phyloP scores from a whole-genome alignment of 2,329 filamentous ascomycete genomes.

The Fusarium penzigii region DNA sequence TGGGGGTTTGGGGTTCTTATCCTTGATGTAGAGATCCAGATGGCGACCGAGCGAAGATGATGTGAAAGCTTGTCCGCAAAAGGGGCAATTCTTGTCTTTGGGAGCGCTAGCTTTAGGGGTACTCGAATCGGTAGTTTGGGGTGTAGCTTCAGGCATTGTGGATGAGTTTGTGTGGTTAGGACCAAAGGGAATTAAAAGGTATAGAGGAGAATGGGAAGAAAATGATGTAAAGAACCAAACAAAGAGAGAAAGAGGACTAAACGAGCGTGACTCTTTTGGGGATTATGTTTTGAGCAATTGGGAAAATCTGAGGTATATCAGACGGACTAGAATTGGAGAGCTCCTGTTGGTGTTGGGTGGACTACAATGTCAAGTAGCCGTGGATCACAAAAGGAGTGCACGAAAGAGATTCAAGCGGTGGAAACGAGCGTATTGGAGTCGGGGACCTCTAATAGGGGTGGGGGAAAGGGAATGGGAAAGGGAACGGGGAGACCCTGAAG shows the following conservation, averaged over 20 bases:
- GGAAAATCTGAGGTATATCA: constrained; percentile 11
- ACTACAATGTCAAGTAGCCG: constrained; percentile 14
- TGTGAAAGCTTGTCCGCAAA: constrained; percentile 86
- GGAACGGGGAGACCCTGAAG: constrained; percentile 1
- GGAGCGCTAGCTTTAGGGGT: constrained; percentile 47
- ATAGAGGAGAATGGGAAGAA: constrained; percentile 3
- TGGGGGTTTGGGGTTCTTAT: constrained; percentile 83
- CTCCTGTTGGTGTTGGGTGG: constrained; percentile 29
- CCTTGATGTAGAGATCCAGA: constrained; percentile 90
- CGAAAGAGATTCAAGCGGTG: constrained; percentile 17
- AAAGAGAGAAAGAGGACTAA: constrained; percentile 5
- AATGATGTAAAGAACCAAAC: constrained; percentile 5
- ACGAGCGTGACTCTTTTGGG: constrained; percentile 13
- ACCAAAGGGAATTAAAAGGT: neutral
- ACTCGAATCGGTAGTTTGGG: constrained; percentile 38
- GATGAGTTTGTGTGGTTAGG: constrained; percentile 2
- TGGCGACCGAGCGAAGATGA: constrained; percentile 92
- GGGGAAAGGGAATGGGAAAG: constrained; percentile 1
- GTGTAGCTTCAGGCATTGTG: constrained; percentile 37
- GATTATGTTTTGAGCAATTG: constrained; percentile 17
- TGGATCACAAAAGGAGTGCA: constrained; percentile 33
- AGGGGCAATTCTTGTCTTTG: constrained; percentile 88
- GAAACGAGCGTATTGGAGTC: constrained; percentile 33
- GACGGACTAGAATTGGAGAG: constrained; percentile 16
- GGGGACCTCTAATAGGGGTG: constrained; percentile 24